Base-by-base conservation (phyloP, 768 basidiomycete genomes). In the Tephrocybe rancida region DNA sequence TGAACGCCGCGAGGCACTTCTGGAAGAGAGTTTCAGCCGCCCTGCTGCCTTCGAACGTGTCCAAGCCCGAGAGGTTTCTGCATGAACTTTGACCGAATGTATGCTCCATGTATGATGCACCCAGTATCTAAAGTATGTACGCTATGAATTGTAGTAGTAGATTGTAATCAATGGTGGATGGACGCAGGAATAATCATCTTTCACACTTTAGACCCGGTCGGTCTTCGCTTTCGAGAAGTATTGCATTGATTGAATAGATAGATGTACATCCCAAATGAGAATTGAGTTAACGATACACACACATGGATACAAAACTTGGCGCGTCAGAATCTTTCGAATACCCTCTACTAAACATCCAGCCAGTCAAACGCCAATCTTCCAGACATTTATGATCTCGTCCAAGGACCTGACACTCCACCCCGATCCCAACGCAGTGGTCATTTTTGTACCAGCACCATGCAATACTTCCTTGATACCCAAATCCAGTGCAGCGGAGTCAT, bases 401-500 rank as follows among this genome's bases (percentile, higher is more conserved):
- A 92, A 63, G 3, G 84, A 86, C 48, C 80, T 73, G 13, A 83
- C 77, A n/a, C 83, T 81, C 90, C 90, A 92, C 7, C 87, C 89
- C 0, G 84, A 80, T 3, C 85, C 88, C 22, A 88, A 67, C 10
- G 81, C 77, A 5, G 85, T 84, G 19, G 83, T 84, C 80, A 90
- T 81, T 63, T 91, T 94, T 0, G 84, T 83, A 1, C 95, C 95
- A 0, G 95, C 90, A 0, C 85, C 83, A 63, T 93, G 89, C 55
- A 97, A 65, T 8, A 97, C 92, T 64, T 95, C 90, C 61, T 84
- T 87, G 56, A 98, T 93, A 8, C 78, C 81, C 52, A 70, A 45
- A 55, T 78, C 78, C 39, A 82, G 62, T 7, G 62, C 58, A 16
- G 49, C 58, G 16, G 62, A 59, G 57, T 80, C 69, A 9, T 55